Evolutionary conservation across 768 basidiomycete genomes (phyloP).

Genomic region (Leccinum uliginosum): DNA sequence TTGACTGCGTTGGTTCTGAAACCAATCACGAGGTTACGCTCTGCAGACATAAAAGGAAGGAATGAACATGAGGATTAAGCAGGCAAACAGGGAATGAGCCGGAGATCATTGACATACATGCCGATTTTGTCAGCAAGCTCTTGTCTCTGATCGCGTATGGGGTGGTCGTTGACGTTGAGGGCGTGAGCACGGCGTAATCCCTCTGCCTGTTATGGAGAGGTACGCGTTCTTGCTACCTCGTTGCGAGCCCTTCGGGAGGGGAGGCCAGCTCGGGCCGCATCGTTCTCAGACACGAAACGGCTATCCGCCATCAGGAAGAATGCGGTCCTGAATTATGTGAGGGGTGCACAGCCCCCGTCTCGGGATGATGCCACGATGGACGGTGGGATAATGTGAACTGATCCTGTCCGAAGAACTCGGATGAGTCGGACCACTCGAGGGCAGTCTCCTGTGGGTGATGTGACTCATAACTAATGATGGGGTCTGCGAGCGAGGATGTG

Average conservation of each 20-base stretch:
- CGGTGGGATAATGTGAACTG: slow-evolving; percentile 31
- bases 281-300: slow-evolving; percentile 52
- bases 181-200: slow-evolving; percentile 65
- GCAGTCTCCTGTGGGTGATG: slow-evolving; percentile 12
- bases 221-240: slow-evolving; percentile 48
- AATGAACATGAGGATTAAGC: slow-evolving; percentile 24
- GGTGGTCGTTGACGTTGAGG: slow-evolving; percentile 61
- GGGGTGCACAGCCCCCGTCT: slow-evolving; percentile 18
- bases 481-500: too few relatives aligned
- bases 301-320: slow-evolving; percentile 46
- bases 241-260: slow-evolving; percentile 29
- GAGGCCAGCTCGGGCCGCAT: too few relatives aligned
- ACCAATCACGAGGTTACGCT: slow-evolving; percentile 85
- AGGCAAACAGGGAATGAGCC: slow-evolving; percentile 6
- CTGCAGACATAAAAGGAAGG: slow-evolving; percentile 46
- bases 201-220: slow-evolving; percentile 60
- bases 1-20: slow-evolving; percentile 79
- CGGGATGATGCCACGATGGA: slow-evolving; percentile 30
- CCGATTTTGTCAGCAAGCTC: slow-evolving; percentile 63
- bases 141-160: slow-evolving; percentile 62
- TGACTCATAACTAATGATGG: slow-evolving; percentile 1
- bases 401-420: slow-evolving; percentile 29
- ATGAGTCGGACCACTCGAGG: slow-evolving; percentile 29
- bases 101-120: slow-evolving; percentile 59
- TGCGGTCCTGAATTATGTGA: slow-evolving; percentile 41